A percentile compares a stretch with the other conserved stretches of the same genome.
Evolutionary conservation across 768 basidiomycete species (phyloP).

Genomic region (Vishniacozyma victoriae): DNA sequence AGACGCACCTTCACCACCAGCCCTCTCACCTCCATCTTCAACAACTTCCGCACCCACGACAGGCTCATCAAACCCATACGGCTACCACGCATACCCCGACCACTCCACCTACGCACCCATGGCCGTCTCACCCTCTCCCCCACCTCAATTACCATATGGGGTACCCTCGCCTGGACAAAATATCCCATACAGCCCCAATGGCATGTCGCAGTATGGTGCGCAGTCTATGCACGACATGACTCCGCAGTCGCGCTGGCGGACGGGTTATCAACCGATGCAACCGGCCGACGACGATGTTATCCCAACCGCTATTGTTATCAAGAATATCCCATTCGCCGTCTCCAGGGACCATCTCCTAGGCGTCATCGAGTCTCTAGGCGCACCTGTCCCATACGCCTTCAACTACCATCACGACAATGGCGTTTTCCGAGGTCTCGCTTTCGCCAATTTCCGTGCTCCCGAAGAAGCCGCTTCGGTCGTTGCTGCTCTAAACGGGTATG

Average conservation of each 20-base stretch:
- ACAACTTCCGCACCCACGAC: constrained; percentile 35
- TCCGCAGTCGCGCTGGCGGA: constrained; percentile 12
- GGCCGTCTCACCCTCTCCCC: constrained; percentile 31
- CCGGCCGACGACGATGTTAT: constrained; percentile 71
- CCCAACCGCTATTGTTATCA: constrained; percentile 98
- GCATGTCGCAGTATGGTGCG: constrained; percentile 17
- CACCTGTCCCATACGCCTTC: constrained; percentile 97
- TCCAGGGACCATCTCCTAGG: constrained; percentile 91
- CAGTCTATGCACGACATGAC: constrained; percentile 21
- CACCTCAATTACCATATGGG: constrained; percentile 13
- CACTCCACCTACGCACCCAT: constrained; percentile 16
- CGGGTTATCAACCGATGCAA: constrained; percentile 15
- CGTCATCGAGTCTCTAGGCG: constrained; percentile 90
- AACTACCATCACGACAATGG: constrained; percentile 98
- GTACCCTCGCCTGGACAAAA: too few species aligned
- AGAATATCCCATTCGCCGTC: constrained; percentile 99
- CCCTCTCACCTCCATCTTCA: constrained; percentile 38
- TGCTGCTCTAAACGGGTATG: constrained; percentile 78
- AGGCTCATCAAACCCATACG: constrained; percentile 19
- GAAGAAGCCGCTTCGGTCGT: constrained; percentile 92
- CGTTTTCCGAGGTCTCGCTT: constrained; percentile 92
- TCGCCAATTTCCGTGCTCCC: constrained; percentile 92
- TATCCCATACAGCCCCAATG: constrained; percentile 6
- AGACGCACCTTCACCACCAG: constrained; percentile 25
- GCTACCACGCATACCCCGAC: constrained; percentile 7